Percentiles rank a stretch among this genome's conserved stretches.
Evolutionary conservation across 768 basidiomycete species (phyloP).

Genomic region (Suillus weaverae): DNA sequence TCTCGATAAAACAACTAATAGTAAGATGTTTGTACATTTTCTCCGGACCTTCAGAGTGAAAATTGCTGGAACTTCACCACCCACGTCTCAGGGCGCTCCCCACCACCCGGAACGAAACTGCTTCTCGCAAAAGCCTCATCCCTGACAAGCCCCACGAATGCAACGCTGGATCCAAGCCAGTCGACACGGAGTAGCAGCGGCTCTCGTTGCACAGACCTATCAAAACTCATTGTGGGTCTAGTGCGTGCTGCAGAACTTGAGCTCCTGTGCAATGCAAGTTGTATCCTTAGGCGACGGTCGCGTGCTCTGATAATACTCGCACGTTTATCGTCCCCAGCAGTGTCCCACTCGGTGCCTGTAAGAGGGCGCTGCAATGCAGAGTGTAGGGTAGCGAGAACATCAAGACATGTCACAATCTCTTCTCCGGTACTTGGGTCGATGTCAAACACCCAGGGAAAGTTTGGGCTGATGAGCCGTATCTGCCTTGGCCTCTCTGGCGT

Average conservation of each 20-base stretch:
- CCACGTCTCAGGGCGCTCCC: constrained; percentile 4
- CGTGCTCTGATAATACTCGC: constrained; percentile 5
- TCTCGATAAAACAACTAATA: no score
- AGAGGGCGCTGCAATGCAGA: constrained; percentile 7
- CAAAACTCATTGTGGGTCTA: not conserved
- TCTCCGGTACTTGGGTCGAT: not conserved
- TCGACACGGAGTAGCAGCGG: constrained; percentile 9
- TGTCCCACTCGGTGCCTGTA: constrained; percentile 6
- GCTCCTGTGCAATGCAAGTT: not conserved
- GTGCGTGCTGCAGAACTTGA: not conserved
- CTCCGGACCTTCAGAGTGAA: not conserved
- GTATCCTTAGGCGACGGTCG: not conserved
- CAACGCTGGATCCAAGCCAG: constrained; percentile 9
- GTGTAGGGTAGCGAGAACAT: constrained; percentile 2
- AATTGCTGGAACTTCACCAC: constrained; percentile 7
- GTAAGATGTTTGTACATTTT: not conserved
- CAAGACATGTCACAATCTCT: constrained; percentile 5
- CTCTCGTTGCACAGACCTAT: not conserved
- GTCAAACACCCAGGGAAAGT: constrained; percentile 12
- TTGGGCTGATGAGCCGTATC: constrained; percentile 7
- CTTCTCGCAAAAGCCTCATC: constrained; percentile 2
- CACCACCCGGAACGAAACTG: constrained; percentile 5
- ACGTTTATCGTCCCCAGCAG: not conserved
- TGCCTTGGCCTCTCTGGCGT: not conserved
- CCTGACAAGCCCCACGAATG: constrained; percentile 6